These are phyloP conservation scores for Clarireedia paspali DNA, from an alignment of 2,329 filamentous ascomycete species.

Conservation along the genomic window DNA sequence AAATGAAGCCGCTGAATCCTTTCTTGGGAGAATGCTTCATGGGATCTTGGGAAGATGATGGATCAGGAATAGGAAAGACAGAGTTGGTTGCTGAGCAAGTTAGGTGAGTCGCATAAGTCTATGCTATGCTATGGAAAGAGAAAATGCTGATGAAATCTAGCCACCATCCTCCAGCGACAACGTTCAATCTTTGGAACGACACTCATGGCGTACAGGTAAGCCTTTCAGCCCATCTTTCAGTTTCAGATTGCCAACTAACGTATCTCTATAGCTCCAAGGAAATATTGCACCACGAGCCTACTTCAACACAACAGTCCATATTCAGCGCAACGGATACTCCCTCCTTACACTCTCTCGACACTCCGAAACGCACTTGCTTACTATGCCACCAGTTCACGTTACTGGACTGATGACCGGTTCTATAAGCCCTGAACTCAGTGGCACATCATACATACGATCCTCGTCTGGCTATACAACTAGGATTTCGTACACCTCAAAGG, in stretches of 20 bases:
- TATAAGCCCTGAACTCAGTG: conserved; percentile 85
- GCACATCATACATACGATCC: conserved; percentile 73
- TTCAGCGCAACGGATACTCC: conserved; percentile 90
- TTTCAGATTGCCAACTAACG: neutral
- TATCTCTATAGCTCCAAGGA: conserved; percentile 51
- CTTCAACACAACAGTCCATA: conserved; percentile 85
- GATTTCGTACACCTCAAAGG: conserved; percentile 86
- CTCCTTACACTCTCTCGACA: conserved; percentile 63
- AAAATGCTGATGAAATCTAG: conserved; percentile 29
- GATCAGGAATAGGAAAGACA: conserved; percentile 59
- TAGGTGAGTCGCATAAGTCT: conserved; percentile 6
- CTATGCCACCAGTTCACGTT: conserved; percentile 82
- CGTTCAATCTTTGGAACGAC: conserved; percentile 84
- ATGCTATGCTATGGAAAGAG: neutral
- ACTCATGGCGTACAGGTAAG: conserved; percentile 58
- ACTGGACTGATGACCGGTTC: conserved; percentile 80
- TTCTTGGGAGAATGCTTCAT: conserved; percentile 92
- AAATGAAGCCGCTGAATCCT: conserved; percentile 96
- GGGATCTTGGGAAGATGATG: conserved; percentile 73
- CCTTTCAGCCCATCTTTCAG: neutral
- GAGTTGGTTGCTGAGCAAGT: conserved; percentile 91
- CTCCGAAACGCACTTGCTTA: conserved; percentile 68
- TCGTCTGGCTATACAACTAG: conserved; percentile 80
- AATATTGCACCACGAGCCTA: conserved; percentile 95
- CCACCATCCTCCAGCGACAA: conserved; percentile 91